These are phyloP conservation scores for Phytophthora pluvialis DNA, from an alignment of 352 stramenopile genomes.

Conservation along the genomic window DNA sequence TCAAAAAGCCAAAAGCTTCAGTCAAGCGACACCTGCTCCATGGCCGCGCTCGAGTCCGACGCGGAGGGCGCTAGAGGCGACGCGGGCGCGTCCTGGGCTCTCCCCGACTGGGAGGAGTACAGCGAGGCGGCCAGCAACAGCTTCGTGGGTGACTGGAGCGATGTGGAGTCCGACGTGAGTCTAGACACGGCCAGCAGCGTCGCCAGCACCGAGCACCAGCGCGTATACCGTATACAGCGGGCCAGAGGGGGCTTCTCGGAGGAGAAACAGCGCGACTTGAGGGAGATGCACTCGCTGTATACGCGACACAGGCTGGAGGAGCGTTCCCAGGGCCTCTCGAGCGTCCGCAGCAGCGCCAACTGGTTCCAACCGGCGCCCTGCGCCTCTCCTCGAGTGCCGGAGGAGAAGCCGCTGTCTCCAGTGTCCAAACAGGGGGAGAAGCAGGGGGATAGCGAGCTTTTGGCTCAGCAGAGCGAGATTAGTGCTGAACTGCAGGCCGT, in stretches of 20 bases:
- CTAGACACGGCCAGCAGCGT: slow-evolving; percentile 42
- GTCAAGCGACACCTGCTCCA: slow-evolving; percentile 20
- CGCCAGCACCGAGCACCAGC: slow-evolving; percentile 46
- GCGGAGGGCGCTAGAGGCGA: slow-evolving; percentile 11
- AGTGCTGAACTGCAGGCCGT: slow-evolving; percentile 48
- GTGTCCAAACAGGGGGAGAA: slow-evolving; percentile 6
- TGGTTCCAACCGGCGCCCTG: slow-evolving; percentile 28
- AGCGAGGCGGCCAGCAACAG: slow-evolving; percentile 44
- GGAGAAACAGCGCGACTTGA: slow-evolving; percentile 28
- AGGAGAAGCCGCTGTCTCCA: slow-evolving; percentile 13
- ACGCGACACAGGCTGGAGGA: slow-evolving; percentile 35
- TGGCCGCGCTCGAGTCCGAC: slow-evolving; percentile 5
- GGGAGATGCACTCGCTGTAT: slow-evolving; percentile 43
- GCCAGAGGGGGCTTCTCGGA: slow-evolving; percentile 15
- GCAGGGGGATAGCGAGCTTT: slow-evolving; percentile 26
- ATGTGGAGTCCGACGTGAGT: slow-evolving; percentile 43
- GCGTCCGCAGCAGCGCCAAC: slow-evolving; percentile 23
- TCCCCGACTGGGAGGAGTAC: slow-evolving; percentile 66
- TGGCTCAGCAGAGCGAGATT: slow-evolving; percentile 43
- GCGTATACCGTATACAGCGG: slow-evolving; percentile 44
- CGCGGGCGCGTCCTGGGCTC: slow-evolving; percentile 35
- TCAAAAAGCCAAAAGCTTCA: slow-evolving; percentile 24
- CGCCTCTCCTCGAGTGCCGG: slow-evolving; percentile 15
- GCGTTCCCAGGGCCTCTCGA: slow-evolving; percentile 9
- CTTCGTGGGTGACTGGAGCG: slow-evolving; percentile 35